Percentiles rank a stretch among this genome's conserved stretches.
Evolutionary conservation across 768 basidiomycete genomes (phyloP).

Genomic region (Porphyrellus cyaneotinctus): DNA sequence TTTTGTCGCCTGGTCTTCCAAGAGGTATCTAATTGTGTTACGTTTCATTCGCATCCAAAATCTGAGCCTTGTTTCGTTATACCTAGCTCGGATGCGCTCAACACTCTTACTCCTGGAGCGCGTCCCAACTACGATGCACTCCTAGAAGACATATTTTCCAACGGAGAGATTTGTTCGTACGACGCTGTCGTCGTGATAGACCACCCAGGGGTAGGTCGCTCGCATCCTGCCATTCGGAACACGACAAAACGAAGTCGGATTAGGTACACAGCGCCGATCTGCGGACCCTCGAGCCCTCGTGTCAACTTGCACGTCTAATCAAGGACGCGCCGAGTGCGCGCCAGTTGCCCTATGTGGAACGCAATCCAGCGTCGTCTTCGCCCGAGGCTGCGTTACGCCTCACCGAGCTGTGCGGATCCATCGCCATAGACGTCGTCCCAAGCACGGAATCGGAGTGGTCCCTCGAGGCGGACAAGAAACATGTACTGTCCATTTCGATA

Average conservation of each 20-base stretch:
- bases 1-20: conserved; percentile 68
- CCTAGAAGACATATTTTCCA: conserved; percentile 41
- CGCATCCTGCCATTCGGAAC: not conserved
- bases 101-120: conserved; percentile 35
- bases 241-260: not conserved
- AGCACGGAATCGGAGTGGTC: conserved; percentile 35
- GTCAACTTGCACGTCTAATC: conserved; percentile 46
- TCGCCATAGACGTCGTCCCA: conserved; percentile 40
- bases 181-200: conserved; percentile 66
- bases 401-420: conserved; percentile 51
- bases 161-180: conserved; percentile 52
- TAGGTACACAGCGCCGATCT: conserved; percentile 79
- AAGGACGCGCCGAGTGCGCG: conserved; percentile 49
- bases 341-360: conserved; percentile 58
- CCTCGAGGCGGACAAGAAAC: conserved; percentile 41
- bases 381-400: conserved; percentile 41
- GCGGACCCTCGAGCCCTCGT: conserved; percentile 51
- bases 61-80: not conserved
- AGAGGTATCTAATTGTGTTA: conserved; percentile 38
- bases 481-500: conserved; percentile 55
- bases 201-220: conserved; percentile 62
- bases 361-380: conserved; percentile 28
- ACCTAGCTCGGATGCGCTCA: conserved; percentile 49
- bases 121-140: conserved; percentile 33
- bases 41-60: not conserved